These are phyloP conservation scores for Jamesozyma jinghongensis DNA, from an alignment of 805 yeast species.

Conservation along the genomic window DNA sequence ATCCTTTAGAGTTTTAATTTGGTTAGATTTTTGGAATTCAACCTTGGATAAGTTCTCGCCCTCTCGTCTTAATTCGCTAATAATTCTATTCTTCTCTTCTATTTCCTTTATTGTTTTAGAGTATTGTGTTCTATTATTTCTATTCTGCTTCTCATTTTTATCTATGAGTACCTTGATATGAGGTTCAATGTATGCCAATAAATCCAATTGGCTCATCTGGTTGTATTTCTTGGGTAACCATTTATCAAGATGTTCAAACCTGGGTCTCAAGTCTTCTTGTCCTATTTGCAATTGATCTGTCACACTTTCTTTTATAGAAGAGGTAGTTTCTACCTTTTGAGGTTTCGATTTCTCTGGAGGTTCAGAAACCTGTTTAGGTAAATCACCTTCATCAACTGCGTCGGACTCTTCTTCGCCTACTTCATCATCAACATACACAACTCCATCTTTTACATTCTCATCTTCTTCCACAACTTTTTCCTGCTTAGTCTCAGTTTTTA, in stretches of 20 bases:
- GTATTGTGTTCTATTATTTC: slow-evolving; percentile 14
- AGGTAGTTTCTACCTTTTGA: too few species aligned
- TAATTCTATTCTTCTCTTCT: slow-evolving; percentile 42
- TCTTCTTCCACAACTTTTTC: too few species aligned
- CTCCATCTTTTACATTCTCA: too few species aligned
- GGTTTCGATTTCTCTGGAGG: too few species aligned
- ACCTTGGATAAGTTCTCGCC: slow-evolving; percentile 64
- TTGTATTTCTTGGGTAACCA: slow-evolving; percentile 17
- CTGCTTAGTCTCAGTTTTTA: too few species aligned
- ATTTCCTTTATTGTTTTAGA: slow-evolving; percentile 17
- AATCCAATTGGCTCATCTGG: slow-evolving; percentile 6
- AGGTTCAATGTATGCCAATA: slow-evolving; percentile 4
- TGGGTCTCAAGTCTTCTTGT: background rate
- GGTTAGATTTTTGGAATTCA: slow-evolving; percentile 59
- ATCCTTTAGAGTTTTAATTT: slow-evolving; percentile 47
- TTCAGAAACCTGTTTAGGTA: too few species aligned
- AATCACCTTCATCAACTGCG: too few species aligned
- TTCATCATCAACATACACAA: too few species aligned
- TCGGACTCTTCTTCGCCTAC: too few species aligned
- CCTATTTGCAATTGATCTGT: background rate
- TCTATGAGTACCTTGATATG: slow-evolving; percentile 2
- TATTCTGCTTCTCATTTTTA: background rate
- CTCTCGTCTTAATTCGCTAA: slow-evolving; percentile 60
- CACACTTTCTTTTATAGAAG: too few species aligned
- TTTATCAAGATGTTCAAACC: background rate